Base-by-base conservation (phyloP, 352 stramenopile species). In the Pythium graminicola region DNA sequence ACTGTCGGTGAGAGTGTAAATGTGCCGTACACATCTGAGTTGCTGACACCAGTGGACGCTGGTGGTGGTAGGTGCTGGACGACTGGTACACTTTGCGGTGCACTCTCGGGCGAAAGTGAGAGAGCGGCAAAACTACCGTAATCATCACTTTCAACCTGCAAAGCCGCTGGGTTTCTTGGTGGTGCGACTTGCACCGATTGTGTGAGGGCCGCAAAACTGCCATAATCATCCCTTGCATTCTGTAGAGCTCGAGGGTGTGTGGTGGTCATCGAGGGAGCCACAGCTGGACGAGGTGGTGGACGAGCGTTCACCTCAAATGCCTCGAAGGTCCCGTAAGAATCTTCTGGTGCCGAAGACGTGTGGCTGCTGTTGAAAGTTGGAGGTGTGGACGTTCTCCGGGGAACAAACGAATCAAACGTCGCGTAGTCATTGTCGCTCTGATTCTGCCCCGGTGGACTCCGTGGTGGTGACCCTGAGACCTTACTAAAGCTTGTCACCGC, bases 171-270 rank as follows among this genome's bases (percentile, higher is more conserved):
- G n/a, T n/a, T n/a, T n/a, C n/a, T n/a, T n/a, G n/a, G n/a, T n/a
- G n/a, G 36, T 22, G 3, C 19, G 16, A 9, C 9, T 14, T 38
- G 31, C 16, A n/a, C 16, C n/a, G 24, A 32, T 9, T 33, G 35
- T 0, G 42, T 51, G 1, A 83, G 57, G 7, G 61, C 57, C 19
- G 56, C 58, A 24, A 87, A 85, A 38, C 50, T 75, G 16, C 71
- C 69, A 27, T 86, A 85, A 26, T 81, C 69, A 6, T 57, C 40
- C 13, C 22, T 53, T 11, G 19, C 6, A 11, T 55, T 31, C 8
- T 5, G 17, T 4, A 6, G 39, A 46, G n/a, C 20, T 27, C 6
- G 39, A 6, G 6, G 14, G 8, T 36, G 31, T 36, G 31, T 14
- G 31, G 31, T 36, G 9, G 14, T 14, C 31, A 14, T 36, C 31